A percentile compares a stretch with the other conserved stretches of the same genome.
These are phyloP conservation scores for Malus domestica DNA, from an alignment of 306 rosid species.

Conservation along the genomic window ASM211411v1 NC_041792.1:8421001-8421500, in stretches of 20 bases:
- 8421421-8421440: not conserved
- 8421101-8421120: not conserved
- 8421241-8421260: no score
- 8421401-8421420: not conserved
- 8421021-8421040: no score
- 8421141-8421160: constrained; percentile 2
- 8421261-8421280: no score
- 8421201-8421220: not conserved
- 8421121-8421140: not conserved
- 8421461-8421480: not conserved
- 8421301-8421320: no score
- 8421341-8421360: no score
- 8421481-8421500: not conserved
- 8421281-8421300: no score
- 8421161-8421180: not conserved
- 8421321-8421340: no score
- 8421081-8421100: no score
- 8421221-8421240: not conserved
- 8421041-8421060: no score
- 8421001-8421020: no score
- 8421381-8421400: not conserved
- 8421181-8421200: not conserved
- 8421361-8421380: not conserved
- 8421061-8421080: no score
- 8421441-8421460: not conserved